These are phyloP conservation scores for Dictyostelium brefeldianum DNA, from an alignment of 78 protist species.

Conservation along the genomic window DNA sequence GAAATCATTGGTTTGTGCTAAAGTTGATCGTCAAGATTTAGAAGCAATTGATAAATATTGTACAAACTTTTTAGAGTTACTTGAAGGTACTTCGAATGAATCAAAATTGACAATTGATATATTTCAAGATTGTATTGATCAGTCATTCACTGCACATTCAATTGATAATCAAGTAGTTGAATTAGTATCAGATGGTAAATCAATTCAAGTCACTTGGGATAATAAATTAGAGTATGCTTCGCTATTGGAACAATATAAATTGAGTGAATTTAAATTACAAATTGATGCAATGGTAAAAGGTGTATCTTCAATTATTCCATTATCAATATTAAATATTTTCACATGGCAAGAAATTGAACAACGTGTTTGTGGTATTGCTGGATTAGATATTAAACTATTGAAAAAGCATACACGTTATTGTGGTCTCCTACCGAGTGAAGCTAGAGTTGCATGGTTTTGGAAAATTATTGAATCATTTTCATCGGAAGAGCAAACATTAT, in stretches of 20 bases:
- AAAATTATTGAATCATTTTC: slow-evolving; percentile 63
- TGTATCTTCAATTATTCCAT: slow-evolving; percentile 58
- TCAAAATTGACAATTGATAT: slow-evolving; percentile 13
- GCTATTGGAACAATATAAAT: slow-evolving; percentile 62
- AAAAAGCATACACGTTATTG: slow-evolving; percentile 81
- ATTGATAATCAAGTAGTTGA: slow-evolving; percentile 44
- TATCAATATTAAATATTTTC: slow-evolving; percentile 55
- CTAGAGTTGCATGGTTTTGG: slow-evolving; percentile 81
- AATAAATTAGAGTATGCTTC: slow-evolving; percentile 74
- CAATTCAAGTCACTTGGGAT: slow-evolving; percentile 50
- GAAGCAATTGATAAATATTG: slow-evolving; percentile 74
- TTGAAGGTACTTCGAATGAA: slow-evolving; percentile 17
- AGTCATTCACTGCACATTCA: slow-evolving; percentile 54
- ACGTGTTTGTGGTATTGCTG: slow-evolving; percentile 83
- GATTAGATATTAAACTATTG: slow-evolving; percentile 70
- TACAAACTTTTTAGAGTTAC: slow-evolving; percentile 39
- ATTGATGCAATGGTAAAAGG: slow-evolving; percentile 74
- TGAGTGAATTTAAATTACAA: slow-evolving; percentile 73
- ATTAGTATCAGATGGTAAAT: slow-evolving; percentile 42
- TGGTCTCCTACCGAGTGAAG: slow-evolving; percentile 31
- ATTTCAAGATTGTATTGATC: slow-evolving; percentile 44
- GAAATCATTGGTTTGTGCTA: slow-evolving; percentile 58
- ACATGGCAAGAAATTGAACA: slow-evolving; percentile 85
- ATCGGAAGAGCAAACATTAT: slow-evolving; percentile 79
- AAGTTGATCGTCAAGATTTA: slow-evolving; percentile 68